These are phyloP conservation scores for Lichtheimia corymbifera DNA, from an alignment of 371 early-diverging fungal genomes.

Conservation along the genomic window DNA sequence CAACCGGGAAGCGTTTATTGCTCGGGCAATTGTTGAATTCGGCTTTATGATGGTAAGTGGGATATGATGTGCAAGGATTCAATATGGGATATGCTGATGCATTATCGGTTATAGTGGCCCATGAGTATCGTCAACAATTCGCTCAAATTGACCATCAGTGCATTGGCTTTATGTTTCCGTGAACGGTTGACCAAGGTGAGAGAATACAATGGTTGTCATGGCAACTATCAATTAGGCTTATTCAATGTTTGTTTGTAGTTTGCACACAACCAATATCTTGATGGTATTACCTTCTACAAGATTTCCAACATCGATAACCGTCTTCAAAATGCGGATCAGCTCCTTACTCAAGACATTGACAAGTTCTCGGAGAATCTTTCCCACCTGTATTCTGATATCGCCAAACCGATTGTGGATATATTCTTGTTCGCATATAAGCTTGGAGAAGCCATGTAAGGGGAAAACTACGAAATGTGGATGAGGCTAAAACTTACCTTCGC, in stretches of 20 bases:
- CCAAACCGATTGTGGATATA: conserved; percentile 84
- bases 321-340: conserved; percentile 84
- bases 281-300: conserved; percentile 83
- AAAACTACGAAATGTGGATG: not conserved
- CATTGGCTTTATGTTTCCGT: conserved; percentile 77
- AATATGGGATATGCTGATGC: not conserved
- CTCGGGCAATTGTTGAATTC: conserved; percentile 65
- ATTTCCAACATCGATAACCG: conserved; percentile 78
- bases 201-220: not conserved
- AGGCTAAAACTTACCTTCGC: not conserved
- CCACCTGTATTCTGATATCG: conserved; percentile 79
- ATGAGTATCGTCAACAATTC: conserved; percentile 78
- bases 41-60: conserved; percentile 72
- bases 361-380: conserved; percentile 79
- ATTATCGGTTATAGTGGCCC: conserved; percentile 59
- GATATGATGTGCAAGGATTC: not conserved
- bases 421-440: conserved; percentile 83
- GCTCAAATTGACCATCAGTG: conserved; percentile 69
- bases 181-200: conserved; percentile 70
- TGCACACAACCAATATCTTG: conserved; percentile 81
- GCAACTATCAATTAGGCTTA: not conserved
- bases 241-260: conserved; percentile 39
- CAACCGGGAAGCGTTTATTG: conserved; percentile 63
- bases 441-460: conserved; percentile 75
- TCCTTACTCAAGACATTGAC: conserved; percentile 87